Percentiles rank a stretch among this genome's conserved stretches.
These are phyloP conservation scores for Myxozyma mucilagina DNA, from an alignment of 805 yeast genomes.

Conservation along the genomic window DNA sequence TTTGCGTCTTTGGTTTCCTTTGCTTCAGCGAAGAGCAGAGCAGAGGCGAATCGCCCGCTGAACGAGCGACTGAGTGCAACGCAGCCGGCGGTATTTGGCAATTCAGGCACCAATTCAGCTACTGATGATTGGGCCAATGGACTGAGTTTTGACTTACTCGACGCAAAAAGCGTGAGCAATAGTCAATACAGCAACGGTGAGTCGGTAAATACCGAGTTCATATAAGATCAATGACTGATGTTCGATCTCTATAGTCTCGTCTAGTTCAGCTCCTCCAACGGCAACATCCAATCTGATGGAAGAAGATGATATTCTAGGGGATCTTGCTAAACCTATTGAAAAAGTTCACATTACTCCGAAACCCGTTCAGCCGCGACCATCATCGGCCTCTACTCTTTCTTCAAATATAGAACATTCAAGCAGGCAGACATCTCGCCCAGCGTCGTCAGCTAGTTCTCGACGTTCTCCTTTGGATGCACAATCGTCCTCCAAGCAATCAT, in stretches of 20 bases:
- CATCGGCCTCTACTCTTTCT: background rate
- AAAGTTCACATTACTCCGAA: background rate
- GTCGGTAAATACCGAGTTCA: background rate
- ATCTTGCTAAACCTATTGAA: constrained; percentile 28
- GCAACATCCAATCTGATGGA: constrained; percentile 2
- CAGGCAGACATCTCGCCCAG: background rate
- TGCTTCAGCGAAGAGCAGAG: constrained; percentile 9
- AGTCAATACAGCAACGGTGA: background rate
- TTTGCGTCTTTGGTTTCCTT: constrained; percentile 33
- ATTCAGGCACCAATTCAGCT: background rate
- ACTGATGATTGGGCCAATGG: constrained; percentile 23
- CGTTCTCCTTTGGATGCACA: background rate
- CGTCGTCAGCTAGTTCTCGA: background rate
- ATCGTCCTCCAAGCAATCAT: background rate
- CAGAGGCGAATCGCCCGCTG: constrained; percentile 15
- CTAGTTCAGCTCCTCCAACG: background rate
- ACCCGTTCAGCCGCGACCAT: background rate
- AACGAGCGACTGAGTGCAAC: constrained; percentile 12
- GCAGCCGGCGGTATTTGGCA: constrained; percentile 2
- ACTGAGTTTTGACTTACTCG: constrained; percentile 22
- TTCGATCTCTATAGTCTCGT: background rate
- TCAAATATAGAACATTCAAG: background rate
- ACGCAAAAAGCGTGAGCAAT: background rate
- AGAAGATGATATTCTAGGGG: constrained; percentile 32
- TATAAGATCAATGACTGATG: background rate